Conservation (phyloP, 1,284 basidiomycete species). For the Amylostereum areolatum region DNA sequence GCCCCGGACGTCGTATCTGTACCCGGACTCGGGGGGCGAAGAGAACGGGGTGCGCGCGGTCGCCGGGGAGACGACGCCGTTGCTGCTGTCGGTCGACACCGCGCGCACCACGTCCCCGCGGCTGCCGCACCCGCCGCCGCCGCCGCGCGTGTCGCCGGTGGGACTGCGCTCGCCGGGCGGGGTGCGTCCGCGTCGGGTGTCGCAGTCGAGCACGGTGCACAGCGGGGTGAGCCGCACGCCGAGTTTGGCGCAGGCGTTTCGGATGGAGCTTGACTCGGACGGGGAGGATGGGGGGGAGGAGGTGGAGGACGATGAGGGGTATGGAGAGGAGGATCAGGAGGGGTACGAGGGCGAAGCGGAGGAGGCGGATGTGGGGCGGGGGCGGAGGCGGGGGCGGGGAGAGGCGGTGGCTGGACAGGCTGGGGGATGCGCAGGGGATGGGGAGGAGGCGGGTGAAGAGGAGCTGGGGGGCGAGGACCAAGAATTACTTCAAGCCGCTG, state of each 20-base stretch:
- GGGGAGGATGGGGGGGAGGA: conserved; percentile 26
- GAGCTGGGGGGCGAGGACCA: conserved; percentile 26
- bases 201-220: conserved; percentile 45
- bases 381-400: not conserved
- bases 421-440: conserved; percentile 15
- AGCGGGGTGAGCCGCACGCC: conserved; percentile 47
- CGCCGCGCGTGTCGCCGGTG: conserved; percentile 3
- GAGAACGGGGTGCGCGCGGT: too few relatives aligned
- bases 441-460: conserved; percentile 12
- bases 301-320: conserved; percentile 14
- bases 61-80: conserved; percentile 35
- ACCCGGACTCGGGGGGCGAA: too few relatives aligned
- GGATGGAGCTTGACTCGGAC: conserved; percentile 35
- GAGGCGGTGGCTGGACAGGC: conserved; percentile 14
- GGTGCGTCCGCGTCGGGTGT: conserved; percentile 43
- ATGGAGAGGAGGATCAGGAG: conserved; percentile 7
- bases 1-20: too few relatives aligned
- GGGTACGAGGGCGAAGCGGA: conserved; percentile 9
- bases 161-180: not conserved
- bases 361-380: not conserved
- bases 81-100: conserved; percentile 31
- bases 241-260: conserved; percentile 60
- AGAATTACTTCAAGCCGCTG: conserved; percentile 60
- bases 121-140: conserved; percentile 12
- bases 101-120: conserved; percentile 16